Evolutionary conservation across 2,329 filamentous ascomycete species (phyloP).

Genomic region (Pestalotiopsis sp.): DNA sequence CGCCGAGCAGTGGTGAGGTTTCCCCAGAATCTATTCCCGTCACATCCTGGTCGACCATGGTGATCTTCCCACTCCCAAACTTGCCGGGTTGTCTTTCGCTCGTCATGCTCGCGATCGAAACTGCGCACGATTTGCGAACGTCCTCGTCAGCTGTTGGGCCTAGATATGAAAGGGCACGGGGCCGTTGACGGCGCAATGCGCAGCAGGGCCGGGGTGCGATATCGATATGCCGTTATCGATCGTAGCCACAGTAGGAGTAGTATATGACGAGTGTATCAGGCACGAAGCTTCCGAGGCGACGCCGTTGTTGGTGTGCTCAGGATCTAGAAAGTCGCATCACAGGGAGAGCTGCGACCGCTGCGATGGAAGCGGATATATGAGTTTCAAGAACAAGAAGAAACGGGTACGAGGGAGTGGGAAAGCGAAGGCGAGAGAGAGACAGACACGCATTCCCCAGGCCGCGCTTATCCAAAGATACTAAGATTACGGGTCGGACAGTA

Average conservation of each 20-base stretch:
- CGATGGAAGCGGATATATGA: neutral
- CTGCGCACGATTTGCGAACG: neutral
- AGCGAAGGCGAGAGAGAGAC: neutral
- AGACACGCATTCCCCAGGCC: neutral
- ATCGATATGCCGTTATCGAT: slow-evolving; percentile 1
- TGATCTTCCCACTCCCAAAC: slow-evolving; percentile 21
- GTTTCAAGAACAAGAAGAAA: neutral
- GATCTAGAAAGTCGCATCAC: neutral
- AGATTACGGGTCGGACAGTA: neutral
- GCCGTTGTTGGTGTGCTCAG: neutral
- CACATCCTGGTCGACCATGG: slow-evolving; percentile 28
- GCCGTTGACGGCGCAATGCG: neutral
- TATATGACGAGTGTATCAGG: neutral
- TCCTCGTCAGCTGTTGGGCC: neutral
- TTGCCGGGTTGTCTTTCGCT: slow-evolving; percentile 23
- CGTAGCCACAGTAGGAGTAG: neutral
- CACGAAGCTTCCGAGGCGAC: neutral
- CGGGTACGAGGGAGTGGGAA: neutral
- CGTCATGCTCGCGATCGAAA: slow-evolving; percentile 21
- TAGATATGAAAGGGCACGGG: neutral
- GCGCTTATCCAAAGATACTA: neutral
- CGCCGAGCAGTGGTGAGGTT: slow-evolving; percentile 41
- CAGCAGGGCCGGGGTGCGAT: neutral
- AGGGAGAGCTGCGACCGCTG: neutral
- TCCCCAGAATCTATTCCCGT: slow-evolving; percentile 27